Evolutionary conservation across 495 filamentous ascomycete genomes (phyloP), one percentile per base, ranked within the genome.

Genomic region (Parachaetomium inaequale): DNA sequence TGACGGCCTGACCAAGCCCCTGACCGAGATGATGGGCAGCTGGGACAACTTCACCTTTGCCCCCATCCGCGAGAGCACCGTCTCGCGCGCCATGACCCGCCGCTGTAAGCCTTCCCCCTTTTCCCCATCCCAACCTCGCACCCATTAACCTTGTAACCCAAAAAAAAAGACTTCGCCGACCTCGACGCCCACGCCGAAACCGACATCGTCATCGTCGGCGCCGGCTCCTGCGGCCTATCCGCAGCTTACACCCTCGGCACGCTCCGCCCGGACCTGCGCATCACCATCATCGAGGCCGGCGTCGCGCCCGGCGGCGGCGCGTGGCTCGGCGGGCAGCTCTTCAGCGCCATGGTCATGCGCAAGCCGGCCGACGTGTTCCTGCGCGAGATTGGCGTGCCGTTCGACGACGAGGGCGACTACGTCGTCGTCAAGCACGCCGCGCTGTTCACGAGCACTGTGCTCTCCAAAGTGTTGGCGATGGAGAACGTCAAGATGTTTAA

Each of bases 401-500:
- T 85, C 75, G 91, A 94, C 62, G 89, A 93, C 65, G 91, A 94
- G 70, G 89, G 89, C 31, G 82, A 87, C 76, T 92, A 88, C 71
- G 89, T 96, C 23, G 90, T 95, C 2, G 91, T 96, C 71, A 95
- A 93, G 84, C 92, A 96, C 77, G 92, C 92, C 19, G 90, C 92
- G 7, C 83, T 94, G 54, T 95, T 96, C 79, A 96, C 91, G 28
- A 90, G 87, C 58, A 95, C 92, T 19, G 80, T 96, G 57, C 74
- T 96, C 67, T 87, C 86, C 59, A 87, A 86, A 74, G 92, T 96
- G 17, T 79, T 96, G 40, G 65, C 79, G 25, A 90, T 92, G 81
- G 88, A 89, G 59, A 96, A 96, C 76, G 83, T 96, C 74, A 96
- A 96, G 84, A 85, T 96, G 66, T 96, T 96, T 85, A 96, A 96